Evolutionary conservation across 768 basidiomycete genomes (phyloP).

Genomic region (Austroboletus eburneus): DNA sequence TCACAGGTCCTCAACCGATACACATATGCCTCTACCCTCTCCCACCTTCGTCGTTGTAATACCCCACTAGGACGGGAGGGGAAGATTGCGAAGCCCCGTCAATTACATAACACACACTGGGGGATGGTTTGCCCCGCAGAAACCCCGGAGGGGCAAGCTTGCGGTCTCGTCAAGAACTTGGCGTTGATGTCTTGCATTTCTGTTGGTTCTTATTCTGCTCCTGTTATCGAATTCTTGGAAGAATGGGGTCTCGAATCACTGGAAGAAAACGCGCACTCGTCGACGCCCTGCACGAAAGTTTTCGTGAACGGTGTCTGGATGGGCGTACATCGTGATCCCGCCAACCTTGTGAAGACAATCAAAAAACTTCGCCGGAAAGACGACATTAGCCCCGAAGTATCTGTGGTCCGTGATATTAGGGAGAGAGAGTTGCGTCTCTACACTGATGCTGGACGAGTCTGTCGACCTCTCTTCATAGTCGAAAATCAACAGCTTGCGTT

Average conservation of each 20-base stretch:
- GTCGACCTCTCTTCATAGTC: conserved; percentile 95
- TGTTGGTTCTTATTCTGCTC: conserved; percentile 92
- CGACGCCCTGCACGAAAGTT: conserved; percentile 86
- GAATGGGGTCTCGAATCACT: conserved; percentile 97
- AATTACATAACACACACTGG: conserved; percentile 99
- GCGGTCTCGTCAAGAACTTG: conserved; percentile 97
- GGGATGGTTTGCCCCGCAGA: conserved; percentile 99
- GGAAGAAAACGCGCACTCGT: conserved; percentile 87
- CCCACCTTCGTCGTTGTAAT: conserved; percentile 96
- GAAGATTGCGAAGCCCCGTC: conserved; percentile 98
- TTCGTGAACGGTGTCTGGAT: conserved; percentile 99
- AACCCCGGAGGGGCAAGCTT: conserved; percentile 99
- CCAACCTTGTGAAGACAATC: conserved; percentile 88
- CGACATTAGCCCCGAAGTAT: conserved; percentile 94
- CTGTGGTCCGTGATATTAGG: conserved; percentile 95
- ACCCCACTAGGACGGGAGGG: conserved; percentile 97
- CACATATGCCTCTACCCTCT: conserved; percentile 97
- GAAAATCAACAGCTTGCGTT: conserved; percentile 83
- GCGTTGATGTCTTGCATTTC: conserved; percentile 98
- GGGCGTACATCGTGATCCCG: conserved; percentile 95
- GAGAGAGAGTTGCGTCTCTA: conserved; percentile 92
- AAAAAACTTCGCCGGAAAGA: conserved; percentile 90
- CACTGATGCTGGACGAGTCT: conserved; percentile 95
- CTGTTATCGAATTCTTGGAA: conserved; percentile 96
- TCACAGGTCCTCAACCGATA: conserved; percentile 98